Evolutionary conservation across 2,329 filamentous ascomycete species (phyloP), one percentile per base, ranked within the genome.

Genomic region (Colletotrichum gloeosporioides): DNA sequence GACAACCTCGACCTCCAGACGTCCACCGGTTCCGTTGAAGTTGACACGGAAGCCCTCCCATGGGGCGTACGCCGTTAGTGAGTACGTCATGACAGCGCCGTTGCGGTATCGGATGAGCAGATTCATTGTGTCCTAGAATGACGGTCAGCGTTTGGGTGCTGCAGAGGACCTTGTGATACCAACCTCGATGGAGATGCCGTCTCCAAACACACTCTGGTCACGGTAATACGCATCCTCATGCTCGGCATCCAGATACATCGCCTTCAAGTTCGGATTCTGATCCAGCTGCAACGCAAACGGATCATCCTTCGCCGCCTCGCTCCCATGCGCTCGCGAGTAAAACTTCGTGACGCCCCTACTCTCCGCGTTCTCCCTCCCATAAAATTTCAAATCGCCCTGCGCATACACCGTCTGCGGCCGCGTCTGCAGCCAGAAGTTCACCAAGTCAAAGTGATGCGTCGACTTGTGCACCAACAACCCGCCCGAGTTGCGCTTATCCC

Each of bases 211-310:
- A 78, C 88, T 92, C 82, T 92, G 91, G 79, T 93, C 91, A 1
- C 91, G 88, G 76, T 90, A 87, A 78, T 93, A 93, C 18, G 87
- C 87, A 78, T 93, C 92, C 79, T 93, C 92, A 73, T 92, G 88
- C 85, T 93, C 91, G 0, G 91, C 91, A 44, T 92, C 90, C 0
- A 91, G 86, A 75, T 92, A 93, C 86, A 92, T 87, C 5, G 86
- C 87, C 83, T 90, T 91, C 27, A 93, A 83, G 77, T 90, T 88
- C 16, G 86, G 83, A 73, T 90, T 88, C 3, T 87, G 80, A 5
- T 89, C 88, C 66, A 93, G 78, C 69, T 92, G 87, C 72, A 93
- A 82, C 1, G 91, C 90, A 79, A 93, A 93, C 0, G 91, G 91
- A 72, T 93, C 91, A 0, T 81, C 78, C 75, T 85, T 86, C 0